Evolutionary conservation across 305 asterid species (phyloP), one percentile per base, ranked within the genome.

Genomic region (Caryopteris hybrid): DNA sequence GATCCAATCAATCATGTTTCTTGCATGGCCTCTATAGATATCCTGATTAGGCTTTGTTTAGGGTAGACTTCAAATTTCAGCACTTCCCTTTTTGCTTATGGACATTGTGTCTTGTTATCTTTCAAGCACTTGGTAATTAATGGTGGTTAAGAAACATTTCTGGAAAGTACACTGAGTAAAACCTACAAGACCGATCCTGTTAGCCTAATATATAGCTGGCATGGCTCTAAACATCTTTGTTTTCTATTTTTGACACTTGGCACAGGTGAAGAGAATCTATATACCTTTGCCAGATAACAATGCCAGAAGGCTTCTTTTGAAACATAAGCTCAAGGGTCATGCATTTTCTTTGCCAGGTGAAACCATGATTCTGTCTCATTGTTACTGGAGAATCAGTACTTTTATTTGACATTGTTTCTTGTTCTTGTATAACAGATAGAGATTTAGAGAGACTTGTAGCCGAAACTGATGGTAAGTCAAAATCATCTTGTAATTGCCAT

Each of bases 261-360:
- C 72, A 66, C 82, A 94, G 99, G 99, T 94, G 78, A 94, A 94
- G 85, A 89, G 89, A 79, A 91, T 94, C 64, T 94, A 94, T 81
- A 89, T 94, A 55, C 99, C 99, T 73, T 74, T 94, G 80, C 99
- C 98, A 59, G 99, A 94, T 88, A 77, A 76, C 60, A 83, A 77
- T 56, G 96, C 95, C 60, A 86, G 99, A 76, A 83, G 86, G 73
- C 79, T 82, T 68, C 98, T 94, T 74, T 72, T 94, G 74, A 89
- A 83, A 80, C 91, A 91, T 81, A 88, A 86, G 86, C 99, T 94
- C 72, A 91, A 83, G 84, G 96, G 96, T 68, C 77, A 80, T 52
- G 84, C 91, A 52, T 89, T 86, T 81, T 88, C 95, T 42, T 88
- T 91, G 87, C 92, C 95, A 70, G 98, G 99, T 94, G 61, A 78